These are phyloP conservation scores for Fagopyrum esculentum DNA, from an alignment of 148 eudicot species.

Conservation along the genomic window DNA sequence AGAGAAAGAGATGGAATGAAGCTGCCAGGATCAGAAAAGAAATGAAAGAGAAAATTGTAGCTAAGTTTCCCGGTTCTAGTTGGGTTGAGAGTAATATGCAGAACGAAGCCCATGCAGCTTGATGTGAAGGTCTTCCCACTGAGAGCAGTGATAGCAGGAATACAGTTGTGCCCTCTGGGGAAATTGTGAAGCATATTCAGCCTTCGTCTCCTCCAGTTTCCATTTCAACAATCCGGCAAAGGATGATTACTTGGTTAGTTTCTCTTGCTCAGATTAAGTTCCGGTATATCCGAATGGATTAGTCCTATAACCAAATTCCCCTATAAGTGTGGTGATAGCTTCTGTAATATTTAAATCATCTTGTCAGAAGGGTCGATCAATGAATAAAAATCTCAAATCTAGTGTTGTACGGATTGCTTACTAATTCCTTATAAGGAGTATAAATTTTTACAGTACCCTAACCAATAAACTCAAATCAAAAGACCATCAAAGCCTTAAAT, in stretches of 20 bases:
- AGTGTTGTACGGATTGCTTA: no score
- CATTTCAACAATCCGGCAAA: not conserved
- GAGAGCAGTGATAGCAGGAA: not conserved
- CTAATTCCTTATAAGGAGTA: no score
- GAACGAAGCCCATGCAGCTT: not conserved
- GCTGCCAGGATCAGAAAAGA: slow-evolving; percentile 28
- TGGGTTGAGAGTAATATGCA: slow-evolving; percentile 17
- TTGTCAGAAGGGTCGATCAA: no score
- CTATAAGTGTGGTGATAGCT: no score
- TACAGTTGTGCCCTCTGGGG: no score
- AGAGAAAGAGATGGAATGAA: slow-evolving; percentile 34
- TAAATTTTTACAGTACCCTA: no score
- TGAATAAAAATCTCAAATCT: no score
- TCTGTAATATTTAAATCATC: no score
- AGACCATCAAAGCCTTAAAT: no score
- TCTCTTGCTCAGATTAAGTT: not conserved
- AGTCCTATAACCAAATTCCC: no score
- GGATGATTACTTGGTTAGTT: not conserved
- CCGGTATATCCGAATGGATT: no score
- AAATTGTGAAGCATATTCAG: not conserved
- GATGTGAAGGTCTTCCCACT: not conserved
- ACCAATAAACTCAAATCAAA: no score
- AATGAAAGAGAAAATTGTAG: slow-evolving; percentile 28
- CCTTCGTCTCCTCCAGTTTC: not conserved
- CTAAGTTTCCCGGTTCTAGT: slow-evolving; percentile 35